These are phyloP conservation scores for Dothistroma septosporum DNA, from an alignment of 2,329 filamentous ascomycete genomes.

Conservation along the genomic window DNA sequence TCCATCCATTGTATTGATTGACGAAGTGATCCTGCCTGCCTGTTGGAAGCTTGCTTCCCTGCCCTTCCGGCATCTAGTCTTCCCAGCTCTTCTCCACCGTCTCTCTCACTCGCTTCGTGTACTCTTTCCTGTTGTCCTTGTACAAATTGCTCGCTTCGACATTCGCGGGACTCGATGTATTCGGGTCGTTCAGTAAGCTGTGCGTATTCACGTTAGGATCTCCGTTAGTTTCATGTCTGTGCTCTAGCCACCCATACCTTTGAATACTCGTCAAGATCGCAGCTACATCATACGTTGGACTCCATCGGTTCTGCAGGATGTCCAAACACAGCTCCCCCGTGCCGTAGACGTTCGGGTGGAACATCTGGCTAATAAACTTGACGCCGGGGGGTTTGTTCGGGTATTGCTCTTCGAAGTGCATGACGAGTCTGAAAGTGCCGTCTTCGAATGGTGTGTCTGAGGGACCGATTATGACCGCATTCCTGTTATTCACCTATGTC, in stretches of 20 bases:
- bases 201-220: slow-evolving; percentile 5
- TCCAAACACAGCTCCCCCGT: slow-evolving; percentile 95
- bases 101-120: slow-evolving; percentile 89
- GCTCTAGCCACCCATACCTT: slow-evolving; percentile 55
- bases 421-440: slow-evolving; percentile 93
- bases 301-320: slow-evolving; percentile 97
- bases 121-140: slow-evolving; percentile 96
- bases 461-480: slow-evolving; percentile 95
- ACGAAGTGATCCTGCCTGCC: not conserved
- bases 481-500: slow-evolving; percentile 56
- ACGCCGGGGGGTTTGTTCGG: slow-evolving; percentile 97
- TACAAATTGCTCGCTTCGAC: slow-evolving; percentile 97
- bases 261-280: slow-evolving; percentile 97
- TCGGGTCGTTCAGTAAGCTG: slow-evolving; percentile 93
- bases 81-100: slow-evolving; percentile 99
- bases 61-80: slow-evolving; percentile 47
- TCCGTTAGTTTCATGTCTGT: not conserved
- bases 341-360: slow-evolving; percentile 97
- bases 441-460: slow-evolving; percentile 98
- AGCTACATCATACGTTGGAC: slow-evolving; percentile 96
- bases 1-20: not conserved
- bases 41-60: not conserved
- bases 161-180: slow-evolving; percentile 96
- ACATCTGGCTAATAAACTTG: slow-evolving; percentile 99
- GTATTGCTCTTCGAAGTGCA: slow-evolving; percentile 99